Percentiles rank a stretch among this genome's conserved stretches.
Evolutionary conservation across 108 stramenopile species (phyloP).

Genomic region (Fistulifera pelliculosa): DNA sequence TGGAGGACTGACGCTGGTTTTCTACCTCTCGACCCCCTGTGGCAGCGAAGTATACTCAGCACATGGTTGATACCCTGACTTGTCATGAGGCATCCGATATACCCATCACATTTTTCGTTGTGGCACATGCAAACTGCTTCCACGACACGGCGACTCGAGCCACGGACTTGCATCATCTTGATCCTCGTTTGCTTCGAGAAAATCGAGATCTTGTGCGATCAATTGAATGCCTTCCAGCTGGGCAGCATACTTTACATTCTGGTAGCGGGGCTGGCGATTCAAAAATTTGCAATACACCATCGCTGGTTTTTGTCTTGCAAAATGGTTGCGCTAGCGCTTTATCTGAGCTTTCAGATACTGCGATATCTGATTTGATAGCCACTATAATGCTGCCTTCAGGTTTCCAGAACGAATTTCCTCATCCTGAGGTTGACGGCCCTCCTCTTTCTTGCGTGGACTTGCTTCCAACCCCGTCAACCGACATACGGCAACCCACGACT

Average conservation of each 20-base stretch:
- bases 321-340: background rate
- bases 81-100: constrained; percentile 18
- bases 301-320: constrained; percentile 6
- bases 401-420: no score
- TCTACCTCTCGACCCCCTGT: constrained; percentile 62
- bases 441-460: no score
- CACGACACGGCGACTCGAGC: background rate
- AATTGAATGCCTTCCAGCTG: background rate
- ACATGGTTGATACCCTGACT: constrained; percentile 51
- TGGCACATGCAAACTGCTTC: constrained; percentile 57
- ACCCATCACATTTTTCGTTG: constrained; percentile 61
- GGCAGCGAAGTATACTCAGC: constrained; percentile 54
- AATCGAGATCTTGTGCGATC: background rate
- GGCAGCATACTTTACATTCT: constrained; percentile 4
- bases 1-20: constrained; percentile 54
- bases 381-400: no score
- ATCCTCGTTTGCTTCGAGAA: no score
- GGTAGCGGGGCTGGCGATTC: background rate
- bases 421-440: no score
- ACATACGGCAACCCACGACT: no score
- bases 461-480: no score
- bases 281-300: background rate
- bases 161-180: no score
- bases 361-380: no score
- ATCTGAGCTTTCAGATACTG: background rate